Percentiles rank a stretch among this genome's conserved stretches.
phyloP scores from a whole-genome alignment of 2,329 filamentous ascomycete species.

The Colletotrichum somersetense region DNA sequence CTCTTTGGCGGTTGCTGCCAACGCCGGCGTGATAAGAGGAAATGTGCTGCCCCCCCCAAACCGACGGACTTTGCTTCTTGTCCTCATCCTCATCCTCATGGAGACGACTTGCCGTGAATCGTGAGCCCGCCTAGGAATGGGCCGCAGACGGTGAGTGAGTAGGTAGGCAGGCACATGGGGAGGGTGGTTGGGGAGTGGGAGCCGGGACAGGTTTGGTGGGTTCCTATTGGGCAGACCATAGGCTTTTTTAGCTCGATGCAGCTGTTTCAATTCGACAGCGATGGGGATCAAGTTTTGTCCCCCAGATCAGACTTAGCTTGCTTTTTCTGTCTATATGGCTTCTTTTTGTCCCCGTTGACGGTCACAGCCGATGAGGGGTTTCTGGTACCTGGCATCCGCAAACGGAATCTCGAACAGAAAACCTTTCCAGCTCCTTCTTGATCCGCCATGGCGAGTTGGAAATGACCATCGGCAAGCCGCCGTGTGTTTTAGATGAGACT shows the following conservation, averaged over 20 bases:
- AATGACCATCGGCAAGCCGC: conserved; percentile 11
- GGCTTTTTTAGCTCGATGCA: conserved; percentile 27
- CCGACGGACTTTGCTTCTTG: not conserved
- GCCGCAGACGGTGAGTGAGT: conserved; percentile 31
- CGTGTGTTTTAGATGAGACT: conserved; percentile 27
- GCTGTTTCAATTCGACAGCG: conserved; percentile 36
- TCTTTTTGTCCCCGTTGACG: not conserved
- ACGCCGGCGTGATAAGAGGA: conserved; percentile 10
- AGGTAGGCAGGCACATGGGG: conserved; percentile 19
- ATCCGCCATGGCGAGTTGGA: conserved; percentile 14
- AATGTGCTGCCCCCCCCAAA: not conserved
- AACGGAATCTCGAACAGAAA: conserved; percentile 11
- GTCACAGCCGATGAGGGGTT: not conserved
- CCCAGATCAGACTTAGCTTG: conserved; percentile 17
- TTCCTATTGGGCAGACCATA: conserved; percentile 30
- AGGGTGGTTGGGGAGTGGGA: conserved; percentile 25
- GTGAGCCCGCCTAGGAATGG: conserved; percentile 25
- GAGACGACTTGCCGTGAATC: conserved; percentile 24
- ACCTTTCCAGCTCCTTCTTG: not conserved
- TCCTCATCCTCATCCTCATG: conserved; percentile 26
- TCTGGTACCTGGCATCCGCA: conserved; percentile 27
- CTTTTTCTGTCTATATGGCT: not conserved
- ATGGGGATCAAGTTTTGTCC: conserved; percentile 18
- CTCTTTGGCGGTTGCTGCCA: conserved; percentile 27
- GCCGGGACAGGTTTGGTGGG: conserved; percentile 26